Percentiles rank a stretch among this genome's conserved stretches.
These are phyloP conservation scores for Xylaria curta DNA, from an alignment of 495 filamentous ascomycete genomes.

Conservation along the genomic window DNA sequence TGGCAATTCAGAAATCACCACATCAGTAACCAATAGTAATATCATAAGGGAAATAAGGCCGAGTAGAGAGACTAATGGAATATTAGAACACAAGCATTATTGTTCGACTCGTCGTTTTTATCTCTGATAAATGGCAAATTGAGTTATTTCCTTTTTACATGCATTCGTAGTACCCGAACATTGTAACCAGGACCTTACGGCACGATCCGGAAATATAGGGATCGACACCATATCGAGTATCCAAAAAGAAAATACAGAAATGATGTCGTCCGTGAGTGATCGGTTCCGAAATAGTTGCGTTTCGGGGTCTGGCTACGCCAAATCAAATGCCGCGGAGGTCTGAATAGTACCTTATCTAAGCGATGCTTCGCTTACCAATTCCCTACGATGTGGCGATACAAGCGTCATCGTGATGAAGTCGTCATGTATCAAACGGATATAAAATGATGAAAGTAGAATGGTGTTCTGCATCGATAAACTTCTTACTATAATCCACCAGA, in stretches of 20 bases:
- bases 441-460: not conserved
- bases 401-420: not conserved
- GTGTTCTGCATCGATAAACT: not conserved
- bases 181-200: not conserved
- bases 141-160: not conserved
- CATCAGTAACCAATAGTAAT: not conserved
- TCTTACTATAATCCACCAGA: not conserved
- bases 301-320: slow-evolving; percentile 13
- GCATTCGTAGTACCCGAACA: not conserved
- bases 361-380: slow-evolving; percentile 12
- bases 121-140: not conserved
- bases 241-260: not conserved
- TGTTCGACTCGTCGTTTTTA: not conserved
- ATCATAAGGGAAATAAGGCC: not conserved
- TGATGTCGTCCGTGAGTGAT: not conserved
- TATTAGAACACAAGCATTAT: not conserved
- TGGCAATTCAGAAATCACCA: not conserved
- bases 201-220: not conserved
- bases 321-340: slow-evolving; percentile 20
- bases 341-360: slow-evolving; percentile 8
- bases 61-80: not conserved
- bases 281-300: not conserved
- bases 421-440: not conserved
- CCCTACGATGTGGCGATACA: not conserved
- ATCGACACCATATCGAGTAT: not conserved